Base-by-base conservation (phyloP, 2,329 filamentous ascomycete species). In the Botrytis porri region DNA sequence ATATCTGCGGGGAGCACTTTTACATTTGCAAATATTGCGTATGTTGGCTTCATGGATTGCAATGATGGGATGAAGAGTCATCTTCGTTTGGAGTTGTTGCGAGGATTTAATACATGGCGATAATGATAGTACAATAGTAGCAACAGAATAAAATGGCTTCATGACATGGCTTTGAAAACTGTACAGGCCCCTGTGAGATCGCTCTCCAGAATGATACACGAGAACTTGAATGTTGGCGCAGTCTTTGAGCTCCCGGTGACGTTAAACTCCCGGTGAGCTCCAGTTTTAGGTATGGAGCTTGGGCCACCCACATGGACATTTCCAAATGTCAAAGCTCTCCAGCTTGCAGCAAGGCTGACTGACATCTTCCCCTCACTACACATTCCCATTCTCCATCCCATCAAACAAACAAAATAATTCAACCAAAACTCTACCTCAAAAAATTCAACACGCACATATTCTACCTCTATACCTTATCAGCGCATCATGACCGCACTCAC, bases 261-360 rank as follows among this genome's bases (percentile, higher is more conserved):
- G 22, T n/a, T 4, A 2, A 8, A 18, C 12, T 22, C 29, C 41
- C 20, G 20, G 10, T 48, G 20, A 48, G 41, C 41, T 25, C 35
- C 10, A 32, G 1, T 25, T 20, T 22, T 32, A 22, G 22, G n/a
- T 9, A 9, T 57, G 18, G n/a, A 57, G 65, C 65, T 67, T 37
- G n/a, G 48, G n/a, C 64, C 45, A 3, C 32, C 12, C n/a, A 54
- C 48, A 25, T 54, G 16, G 3, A 3, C 14, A 10, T 32, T 48
- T 22, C 20, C 3, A 37, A 37, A 65, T 20, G 48, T 67, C 65
- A 16, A 41, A 67, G 65, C 65, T 67, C 35, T 48, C 45, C 45
- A 25, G 20, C 45, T 41, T 64, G 9, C 64, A 57, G 64, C 64
- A 67, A 67, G 48, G 35, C 64, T 66, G 45, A 66, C 64, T 66